Base-by-base conservation (phyloP, 306 rosid species). In the Pachyrhizus erosus region DNA sequence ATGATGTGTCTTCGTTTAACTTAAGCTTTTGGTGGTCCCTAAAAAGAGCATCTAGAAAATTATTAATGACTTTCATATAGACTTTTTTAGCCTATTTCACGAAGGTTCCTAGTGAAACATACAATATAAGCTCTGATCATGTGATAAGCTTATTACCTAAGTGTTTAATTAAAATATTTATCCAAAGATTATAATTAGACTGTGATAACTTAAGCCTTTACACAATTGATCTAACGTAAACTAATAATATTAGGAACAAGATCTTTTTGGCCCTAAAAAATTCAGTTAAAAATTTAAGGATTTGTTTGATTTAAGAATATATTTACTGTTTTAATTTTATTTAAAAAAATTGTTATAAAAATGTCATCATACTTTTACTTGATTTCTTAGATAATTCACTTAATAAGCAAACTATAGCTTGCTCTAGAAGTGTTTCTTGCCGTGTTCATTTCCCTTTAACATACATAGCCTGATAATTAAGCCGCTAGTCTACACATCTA, bases 181-280 rank as follows among this genome's bases (percentile, higher is more conserved):
- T 23, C 14, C 65, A 24, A 58, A 24, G 3, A 60, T 51, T 51
- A 60, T 60, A 37, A 37, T 37, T 26, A 26, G n/a, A 60, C 4
- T 10, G 18, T 5, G 21, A 27, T 62, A 14, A 15, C 55, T 13
- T 31, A 40, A 64, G 26, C 68, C 14, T 13, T 54, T 55, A 11
- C 29, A 33, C 33, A 20, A 54, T 74, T 20, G 34, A 52, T 52
- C 29, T 52, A 73, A 71, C 76, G 23, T 21, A 71, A 26, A 71
- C 76, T 46, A 27, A 46, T 46, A 27, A 46, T 27, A 7, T 29
- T 23, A 69, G 7, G 20, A 42, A 45, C 11, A 73, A 48, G 46
- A 51, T 14, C 11, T 51, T n/a, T 11, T 14, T 55, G 40, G 21
- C 21, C 14, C 15, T 5, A 5, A 14, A 29, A 27, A 2, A 27